Evolutionary conservation across 2,329 filamentous ascomycete genomes (phyloP).

Genomic region (Penicillium sp.): DNA sequence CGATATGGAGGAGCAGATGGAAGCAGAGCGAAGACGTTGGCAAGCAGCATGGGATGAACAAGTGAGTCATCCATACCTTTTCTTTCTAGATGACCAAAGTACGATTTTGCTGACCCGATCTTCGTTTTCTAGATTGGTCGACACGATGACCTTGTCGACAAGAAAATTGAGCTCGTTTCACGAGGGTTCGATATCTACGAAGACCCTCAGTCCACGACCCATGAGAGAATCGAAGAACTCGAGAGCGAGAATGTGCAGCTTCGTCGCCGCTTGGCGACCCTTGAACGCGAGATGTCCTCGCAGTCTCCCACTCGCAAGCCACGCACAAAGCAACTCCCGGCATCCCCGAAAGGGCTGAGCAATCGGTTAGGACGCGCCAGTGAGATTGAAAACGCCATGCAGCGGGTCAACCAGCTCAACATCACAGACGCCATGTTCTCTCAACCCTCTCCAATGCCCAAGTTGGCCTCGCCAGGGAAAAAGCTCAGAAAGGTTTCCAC

Average conservation of each 20-base stretch:
- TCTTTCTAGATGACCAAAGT: not conserved
- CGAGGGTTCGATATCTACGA: conserved; percentile 48
- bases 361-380: conserved; percentile 33
- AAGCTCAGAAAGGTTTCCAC: conserved; percentile 42
- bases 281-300: conserved; percentile 60
- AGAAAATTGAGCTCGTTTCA: conserved; percentile 71
- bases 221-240: conserved; percentile 59
- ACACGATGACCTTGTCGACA: conserved; percentile 78
- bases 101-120: not conserved
- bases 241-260: conserved; percentile 67
- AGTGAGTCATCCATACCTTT: conserved; percentile 30
- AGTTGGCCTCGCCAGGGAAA: conserved; percentile 29
- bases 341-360: conserved; percentile 18
- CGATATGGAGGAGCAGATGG: conserved; percentile 76
- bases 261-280: conserved; percentile 56
- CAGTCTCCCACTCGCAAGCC: conserved; percentile 57
- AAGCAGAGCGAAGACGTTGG: conserved; percentile 73
- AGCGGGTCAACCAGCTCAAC: conserved; percentile 36
- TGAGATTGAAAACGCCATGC: conserved; percentile 35
- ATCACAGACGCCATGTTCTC: conserved; percentile 32
- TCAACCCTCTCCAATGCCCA: conserved; percentile 15
- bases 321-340: conserved; percentile 27
- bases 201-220: conserved; percentile 44
- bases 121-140: conserved; percentile 50
- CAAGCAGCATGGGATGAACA: conserved; percentile 72